Evolutionary conservation across 352 stramenopile genomes (phyloP).

Genomic region (Globisporangium cystogenes): DNA sequence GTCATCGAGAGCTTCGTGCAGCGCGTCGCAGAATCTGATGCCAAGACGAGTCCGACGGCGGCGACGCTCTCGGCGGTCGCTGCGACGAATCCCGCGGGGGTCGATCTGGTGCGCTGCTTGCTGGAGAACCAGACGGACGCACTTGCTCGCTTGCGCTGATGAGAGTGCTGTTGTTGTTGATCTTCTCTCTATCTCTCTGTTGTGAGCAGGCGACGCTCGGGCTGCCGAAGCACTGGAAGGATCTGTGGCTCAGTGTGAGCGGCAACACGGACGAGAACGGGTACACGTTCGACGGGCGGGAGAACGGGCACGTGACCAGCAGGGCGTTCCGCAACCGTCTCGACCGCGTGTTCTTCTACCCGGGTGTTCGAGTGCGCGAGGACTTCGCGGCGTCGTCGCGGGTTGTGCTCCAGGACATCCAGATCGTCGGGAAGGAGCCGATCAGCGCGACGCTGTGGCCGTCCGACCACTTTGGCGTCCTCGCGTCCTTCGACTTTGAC

Average conservation of each 20-base stretch:
- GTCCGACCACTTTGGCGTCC: constrained; percentile 75
- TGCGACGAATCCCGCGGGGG: neutral
- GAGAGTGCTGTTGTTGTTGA: too few relatives aligned
- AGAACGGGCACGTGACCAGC: constrained; percentile 55
- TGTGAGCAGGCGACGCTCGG: constrained; percentile 27
- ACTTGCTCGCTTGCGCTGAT: neutral
- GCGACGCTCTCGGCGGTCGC: too few relatives aligned
- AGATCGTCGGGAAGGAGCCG: constrained; percentile 57
- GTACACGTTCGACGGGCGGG: constrained; percentile 63
- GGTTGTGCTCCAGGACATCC: constrained; percentile 31
- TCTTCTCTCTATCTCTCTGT: constrained; percentile 1
- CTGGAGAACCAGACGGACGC: too few relatives aligned
- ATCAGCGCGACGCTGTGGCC: constrained; percentile 66
- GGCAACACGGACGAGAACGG: constrained; percentile 75
- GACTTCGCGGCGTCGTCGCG: constrained; percentile 10
- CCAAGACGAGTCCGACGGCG: neutral
- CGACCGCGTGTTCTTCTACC: constrained; percentile 72
- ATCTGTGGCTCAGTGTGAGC: constrained; percentile 59
- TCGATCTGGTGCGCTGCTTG: constrained; percentile 19
- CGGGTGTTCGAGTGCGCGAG: constrained; percentile 5
- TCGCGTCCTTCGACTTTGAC: constrained; percentile 38
- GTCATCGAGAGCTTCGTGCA: constrained; percentile 17
- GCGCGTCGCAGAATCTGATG: neutral
- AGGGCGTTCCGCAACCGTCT: constrained; percentile 60
- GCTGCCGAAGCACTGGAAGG: constrained; percentile 50